Conservation (phyloP, 768 basidiomycete genomes). For the Podaxis sp. region DNA sequence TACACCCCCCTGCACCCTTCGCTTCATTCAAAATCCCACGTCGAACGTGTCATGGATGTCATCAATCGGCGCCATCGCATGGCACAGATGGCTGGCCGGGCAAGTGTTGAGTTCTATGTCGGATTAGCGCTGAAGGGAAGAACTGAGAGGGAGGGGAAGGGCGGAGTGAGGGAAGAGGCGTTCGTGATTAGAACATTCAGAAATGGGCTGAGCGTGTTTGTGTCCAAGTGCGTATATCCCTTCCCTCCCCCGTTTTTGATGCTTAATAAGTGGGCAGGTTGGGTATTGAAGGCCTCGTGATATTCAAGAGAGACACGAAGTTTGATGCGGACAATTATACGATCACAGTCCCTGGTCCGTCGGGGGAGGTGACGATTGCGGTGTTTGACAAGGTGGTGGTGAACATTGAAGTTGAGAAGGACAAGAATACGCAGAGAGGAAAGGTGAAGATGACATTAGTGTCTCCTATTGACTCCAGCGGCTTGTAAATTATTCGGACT, state of each 20-base stretch:
- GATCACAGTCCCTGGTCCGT: constrained; percentile 59
- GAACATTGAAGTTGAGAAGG: constrained; percentile 91
- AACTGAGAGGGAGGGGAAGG: constrained; percentile 40
- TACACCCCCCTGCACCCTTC: constrained; percentile 81
- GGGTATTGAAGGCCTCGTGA: constrained; percentile 92
- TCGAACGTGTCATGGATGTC: constrained; percentile 81
- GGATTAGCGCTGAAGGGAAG: constrained; percentile 84
- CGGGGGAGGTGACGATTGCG: constrained; percentile 57
- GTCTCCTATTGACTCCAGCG: constrained; percentile 57
- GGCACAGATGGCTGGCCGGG: constrained; percentile 97
- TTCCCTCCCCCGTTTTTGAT: neutral
- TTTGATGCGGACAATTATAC: constrained; percentile 93
- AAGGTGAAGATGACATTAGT: constrained; percentile 83
- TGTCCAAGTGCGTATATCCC: constrained; percentile 69
- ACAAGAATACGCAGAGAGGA: constrained; percentile 88
- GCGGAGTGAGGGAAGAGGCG: constrained; percentile 70
- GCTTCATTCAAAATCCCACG: constrained; percentile 83
- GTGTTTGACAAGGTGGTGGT: constrained; percentile 95
- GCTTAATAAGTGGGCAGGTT: constrained; percentile 46
- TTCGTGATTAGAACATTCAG: constrained; percentile 93
- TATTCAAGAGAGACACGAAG: constrained; percentile 85
- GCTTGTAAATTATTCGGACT: constrained; percentile 26
- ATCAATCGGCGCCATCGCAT: constrained; percentile 92
- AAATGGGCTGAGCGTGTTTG: constrained; percentile 96
- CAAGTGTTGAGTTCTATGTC: constrained; percentile 97